Base-by-base conservation (phyloP, 83 land plant species). In the Thuja plicata region DNA sequence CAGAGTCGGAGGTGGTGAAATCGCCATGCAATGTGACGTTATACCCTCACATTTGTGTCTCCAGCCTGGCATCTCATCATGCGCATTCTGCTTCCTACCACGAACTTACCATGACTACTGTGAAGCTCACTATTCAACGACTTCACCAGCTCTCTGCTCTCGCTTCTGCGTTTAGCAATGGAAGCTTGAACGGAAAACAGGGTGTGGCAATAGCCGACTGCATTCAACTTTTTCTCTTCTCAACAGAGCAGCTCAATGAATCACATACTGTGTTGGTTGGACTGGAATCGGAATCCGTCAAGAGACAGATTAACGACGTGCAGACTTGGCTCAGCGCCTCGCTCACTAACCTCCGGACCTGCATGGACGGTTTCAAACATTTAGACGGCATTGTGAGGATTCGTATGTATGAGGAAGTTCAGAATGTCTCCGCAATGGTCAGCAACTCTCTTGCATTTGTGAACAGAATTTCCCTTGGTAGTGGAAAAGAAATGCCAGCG, bases 261-360 rank as follows among this genome's bases (percentile, higher is more conserved):
- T 66, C 73, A 0, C 2, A 66, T 66, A 27, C 73, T n/a, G n/a
- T 27, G 7, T 7, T 66, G 2, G 7, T 0, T 19, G 8, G n/a
- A 21, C 8, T 21, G n/a, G n/a, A 24, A 24, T 66, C 73, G 8
- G 73, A 66, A 66, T 62, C 70, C 70, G 8, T 62, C 24, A 24
- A 21, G n/a, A 8, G 9, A 66, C 73, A 27, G 73, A 24, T 24
- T 8, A 66, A 8, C 10, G 77, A 87, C 41, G 77, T 87, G 10
- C 9, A 87, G 17, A 87, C 88, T 11, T 87, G 62, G 77, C 88
- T 87, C 76, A 87, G 77, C 21, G 88, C 88, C 78, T 74, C 21
- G 17, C 77, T 66, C 27, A 87, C 87, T 0, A 54, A 60, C 73
- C 43, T 40, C 73, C 35, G 55, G 34, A 60, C 41, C 35, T 10